Conservation (phyloP, 2,329 filamentous ascomycete genomes). For the Bimuria novae-zelandiae region DNA sequence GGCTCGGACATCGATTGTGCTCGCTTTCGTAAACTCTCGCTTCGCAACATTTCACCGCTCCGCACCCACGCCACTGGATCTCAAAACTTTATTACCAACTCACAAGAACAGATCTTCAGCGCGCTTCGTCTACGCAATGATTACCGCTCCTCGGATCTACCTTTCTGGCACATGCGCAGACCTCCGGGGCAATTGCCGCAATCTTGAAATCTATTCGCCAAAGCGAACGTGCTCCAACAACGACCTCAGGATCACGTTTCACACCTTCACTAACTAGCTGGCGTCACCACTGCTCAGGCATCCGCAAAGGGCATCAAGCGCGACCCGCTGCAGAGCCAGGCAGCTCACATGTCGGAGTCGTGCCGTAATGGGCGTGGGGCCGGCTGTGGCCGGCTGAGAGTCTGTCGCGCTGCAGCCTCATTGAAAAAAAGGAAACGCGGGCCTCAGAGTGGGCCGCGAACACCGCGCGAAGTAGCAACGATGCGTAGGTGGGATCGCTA, state of each 20-base stretch:
- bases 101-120: neutral
- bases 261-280: neutral
- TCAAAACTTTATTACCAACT: too few relatives aligned
- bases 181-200: neutral
- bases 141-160: neutral
- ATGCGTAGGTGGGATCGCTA: too few relatives aligned
- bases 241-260: neutral
- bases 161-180: neutral
- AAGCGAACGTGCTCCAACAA: too few relatives aligned
- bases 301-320: conserved; percentile 1
- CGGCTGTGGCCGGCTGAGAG: too few relatives aligned
- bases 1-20: too few relatives aligned
- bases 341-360: neutral
- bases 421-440: neutral
- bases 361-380: too few relatives aligned
- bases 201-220: conserved; percentile 3
- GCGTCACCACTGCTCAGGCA: neutral
- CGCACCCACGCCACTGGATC: too few relatives aligned
- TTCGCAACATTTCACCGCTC: too few relatives aligned
- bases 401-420: too few relatives aligned
- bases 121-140: neutral
- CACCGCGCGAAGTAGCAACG: neutral
- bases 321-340: conserved; percentile 1
- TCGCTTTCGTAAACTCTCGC: too few relatives aligned
- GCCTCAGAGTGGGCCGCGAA: neutral